These are phyloP conservation scores for Friedmanniomyces endolithicus DNA, from an alignment of 495 filamentous ascomycete genomes.

Conservation along the genomic window DNA sequence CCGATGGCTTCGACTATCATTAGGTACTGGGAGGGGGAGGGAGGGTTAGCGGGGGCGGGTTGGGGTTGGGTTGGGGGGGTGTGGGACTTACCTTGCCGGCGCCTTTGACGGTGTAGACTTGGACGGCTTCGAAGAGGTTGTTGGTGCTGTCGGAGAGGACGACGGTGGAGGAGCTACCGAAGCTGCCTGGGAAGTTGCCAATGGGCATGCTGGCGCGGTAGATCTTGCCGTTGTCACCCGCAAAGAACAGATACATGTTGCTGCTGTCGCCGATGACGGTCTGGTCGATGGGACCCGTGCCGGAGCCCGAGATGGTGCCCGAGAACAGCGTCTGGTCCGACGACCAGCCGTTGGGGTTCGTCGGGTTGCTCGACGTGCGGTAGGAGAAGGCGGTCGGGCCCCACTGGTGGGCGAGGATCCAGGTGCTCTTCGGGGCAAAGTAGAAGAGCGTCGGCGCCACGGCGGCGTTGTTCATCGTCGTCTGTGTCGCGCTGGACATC, in stretches of 20 bases:
- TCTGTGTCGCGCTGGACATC: slow-evolving; percentile 44
- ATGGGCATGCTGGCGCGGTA: slow-evolving; percentile 50
- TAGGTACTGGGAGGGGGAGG: slow-evolving; percentile 29
- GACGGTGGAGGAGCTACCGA: slow-evolving; percentile 38
- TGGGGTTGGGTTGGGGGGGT: no score
- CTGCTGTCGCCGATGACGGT: slow-evolving; percentile 45
- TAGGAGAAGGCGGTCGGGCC: slow-evolving; percentile 46
- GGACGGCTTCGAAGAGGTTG: slow-evolving; percentile 51
- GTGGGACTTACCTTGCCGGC: slow-evolving; percentile 24
- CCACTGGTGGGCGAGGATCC: slow-evolving; percentile 53
- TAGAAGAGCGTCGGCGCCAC: slow-evolving; percentile 52
- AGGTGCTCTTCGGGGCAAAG: slow-evolving; percentile 47
- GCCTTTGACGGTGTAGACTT: slow-evolving; percentile 47
- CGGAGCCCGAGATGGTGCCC: slow-evolving; percentile 38
- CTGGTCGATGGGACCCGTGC: slow-evolving; percentile 46
- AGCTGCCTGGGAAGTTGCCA: slow-evolving; percentile 44
- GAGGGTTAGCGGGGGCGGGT: no score
- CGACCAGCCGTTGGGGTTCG: slow-evolving; percentile 45
- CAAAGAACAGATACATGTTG: slow-evolving; percentile 54
- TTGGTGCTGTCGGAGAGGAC: slow-evolving; percentile 41
- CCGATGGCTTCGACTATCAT: slow-evolving; percentile 56
- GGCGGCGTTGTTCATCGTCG: slow-evolving; percentile 33
- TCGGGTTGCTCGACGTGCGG: slow-evolving; percentile 44
- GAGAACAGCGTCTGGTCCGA: slow-evolving; percentile 41
- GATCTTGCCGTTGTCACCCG: slow-evolving; percentile 42